A percentile compares a stretch with the other conserved stretches of the same genome.
These are phyloP conservation scores for Cyclocybe aegerita DNA, from an alignment of 768 basidiomycete species.

Conservation along the genomic window DNA sequence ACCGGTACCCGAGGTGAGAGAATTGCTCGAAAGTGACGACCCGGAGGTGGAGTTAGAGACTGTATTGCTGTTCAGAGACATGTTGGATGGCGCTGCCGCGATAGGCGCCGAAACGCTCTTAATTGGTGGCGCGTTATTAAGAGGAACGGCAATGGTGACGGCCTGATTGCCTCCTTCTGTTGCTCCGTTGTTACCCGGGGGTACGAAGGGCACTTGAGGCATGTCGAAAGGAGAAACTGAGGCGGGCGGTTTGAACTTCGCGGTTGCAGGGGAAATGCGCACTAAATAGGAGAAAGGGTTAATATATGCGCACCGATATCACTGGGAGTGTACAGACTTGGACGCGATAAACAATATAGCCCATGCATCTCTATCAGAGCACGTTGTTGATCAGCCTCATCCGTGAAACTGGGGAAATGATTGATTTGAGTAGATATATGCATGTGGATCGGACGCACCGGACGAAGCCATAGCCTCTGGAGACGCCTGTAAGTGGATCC, in stretches of 20 bases:
- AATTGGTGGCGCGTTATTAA: conserved; percentile 42
- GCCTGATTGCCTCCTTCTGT: conserved; percentile 35
- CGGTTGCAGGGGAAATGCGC: conserved; percentile 89
- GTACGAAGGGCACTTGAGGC: conserved; percentile 46
- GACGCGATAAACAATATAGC: conserved; percentile 83
- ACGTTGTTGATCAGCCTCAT: conserved; percentile 86
- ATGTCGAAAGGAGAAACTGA: conserved; percentile 39
- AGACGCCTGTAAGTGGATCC: conserved; percentile 86
- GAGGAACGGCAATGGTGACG: conserved; percentile 49
- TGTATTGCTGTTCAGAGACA: conserved; percentile 33
- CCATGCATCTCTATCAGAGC: conserved; percentile 93
- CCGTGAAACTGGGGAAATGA: conserved; percentile 63
- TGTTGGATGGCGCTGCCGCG: conserved; percentile 43
- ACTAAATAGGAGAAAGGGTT: no score
- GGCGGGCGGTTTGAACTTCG: conserved; percentile 74
- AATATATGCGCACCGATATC: no score
- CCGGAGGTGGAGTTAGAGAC: conserved; percentile 44
- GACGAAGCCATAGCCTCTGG: conserved; percentile 91
- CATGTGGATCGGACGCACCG: conserved; percentile 45
- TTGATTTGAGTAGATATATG: conserved; percentile 11
- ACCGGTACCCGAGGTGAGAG: conserved; percentile 51
- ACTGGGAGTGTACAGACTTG: conserved; percentile 54
- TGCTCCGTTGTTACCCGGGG: conserved; percentile 20
- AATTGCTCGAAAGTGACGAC: conserved; percentile 49
- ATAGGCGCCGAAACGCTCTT: conserved; percentile 76